Evolutionary conservation across 306 rosid genomes (phyloP).

Genomic region (Quercus ilex): DNA sequence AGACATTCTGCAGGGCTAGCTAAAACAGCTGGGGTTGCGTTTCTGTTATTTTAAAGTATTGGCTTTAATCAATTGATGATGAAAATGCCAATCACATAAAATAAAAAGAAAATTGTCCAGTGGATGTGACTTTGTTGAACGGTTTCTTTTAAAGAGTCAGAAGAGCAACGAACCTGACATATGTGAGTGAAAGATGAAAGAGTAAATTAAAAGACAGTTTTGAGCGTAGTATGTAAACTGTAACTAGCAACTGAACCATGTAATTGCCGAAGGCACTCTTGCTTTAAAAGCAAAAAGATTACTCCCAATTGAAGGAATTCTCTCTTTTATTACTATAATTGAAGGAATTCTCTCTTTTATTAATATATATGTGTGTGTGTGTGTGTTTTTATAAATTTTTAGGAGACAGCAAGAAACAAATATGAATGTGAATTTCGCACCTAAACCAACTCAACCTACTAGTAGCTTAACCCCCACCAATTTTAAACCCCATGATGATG

Average conservation of each 20-base stretch:
- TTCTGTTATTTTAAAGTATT: not conserved
- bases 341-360: not conserved
- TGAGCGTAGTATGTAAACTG: not conserved
- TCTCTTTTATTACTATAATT: not conserved
- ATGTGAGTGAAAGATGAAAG: not conserved
- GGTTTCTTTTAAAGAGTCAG: not conserved
- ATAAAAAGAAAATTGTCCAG: not conserved
- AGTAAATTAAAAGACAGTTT: not conserved
- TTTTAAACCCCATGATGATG: slow-evolving; percentile 5
- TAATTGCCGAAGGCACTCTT: not conserved
- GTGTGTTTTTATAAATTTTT: slow-evolving; percentile 4
- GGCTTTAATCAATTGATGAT: not conserved
- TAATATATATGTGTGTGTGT: not conserved
- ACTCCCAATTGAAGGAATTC: not conserved
- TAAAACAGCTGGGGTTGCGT: not conserved
- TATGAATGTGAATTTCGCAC: slow-evolving; percentile 36
- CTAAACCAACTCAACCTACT: slow-evolving; percentile 23
- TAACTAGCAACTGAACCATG: not conserved
- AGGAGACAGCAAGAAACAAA: slow-evolving; percentile 69
- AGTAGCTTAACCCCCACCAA: slow-evolving; percentile 15
- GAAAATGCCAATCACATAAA: not conserved
- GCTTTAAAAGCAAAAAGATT: not conserved
- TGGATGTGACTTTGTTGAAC: not conserved
- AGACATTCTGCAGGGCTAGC: not conserved
- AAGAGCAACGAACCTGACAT: not conserved